phyloP scores from a whole-genome alignment of 2,329 filamentous ascomycete genomes.

The Epichloe uncinata region DNA sequence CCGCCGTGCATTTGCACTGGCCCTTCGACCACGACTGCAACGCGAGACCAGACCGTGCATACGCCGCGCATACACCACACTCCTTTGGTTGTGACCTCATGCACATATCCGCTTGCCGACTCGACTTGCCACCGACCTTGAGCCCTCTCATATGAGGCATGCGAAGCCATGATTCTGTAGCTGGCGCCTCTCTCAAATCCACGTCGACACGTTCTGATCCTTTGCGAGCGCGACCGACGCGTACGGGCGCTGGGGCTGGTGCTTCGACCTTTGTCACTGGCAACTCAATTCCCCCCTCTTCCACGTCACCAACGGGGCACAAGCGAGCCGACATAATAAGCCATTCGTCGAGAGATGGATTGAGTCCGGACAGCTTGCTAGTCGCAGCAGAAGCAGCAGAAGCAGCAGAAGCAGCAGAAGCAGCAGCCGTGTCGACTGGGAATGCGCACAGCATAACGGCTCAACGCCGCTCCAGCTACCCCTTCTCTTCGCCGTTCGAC shows the following conservation, averaged over 20 bases:
- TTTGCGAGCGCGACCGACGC: neutral
- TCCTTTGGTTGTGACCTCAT: conserved; percentile 11
- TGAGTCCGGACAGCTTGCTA: conserved; percentile 1
- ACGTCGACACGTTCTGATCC: neutral
- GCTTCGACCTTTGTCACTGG: neutral
- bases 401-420: conserved; percentile 7
- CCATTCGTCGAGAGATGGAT: conserved; percentile 13
- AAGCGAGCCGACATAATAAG: conserved; percentile 13
- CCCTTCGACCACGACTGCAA: neutral
- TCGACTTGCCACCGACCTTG: conserved; percentile 8
- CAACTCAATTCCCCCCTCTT: neutral
- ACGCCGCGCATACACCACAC: neutral
- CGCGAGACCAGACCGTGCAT: conserved; percentile 1
- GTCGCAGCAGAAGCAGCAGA: no score
- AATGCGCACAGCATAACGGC: conserved; percentile 20
- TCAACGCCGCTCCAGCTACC: conserved; percentile 14
- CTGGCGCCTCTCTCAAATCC: conserved; percentile 4
- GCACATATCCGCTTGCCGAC: conserved; percentile 9
- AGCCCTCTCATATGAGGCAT: conserved; percentile 20
- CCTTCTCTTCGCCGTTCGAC: conserved; percentile 9
- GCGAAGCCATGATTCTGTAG: conserved; percentile 14
- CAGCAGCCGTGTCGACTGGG: conserved; percentile 12
- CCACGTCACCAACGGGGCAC: conserved; percentile 3
- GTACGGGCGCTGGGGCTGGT: neutral
- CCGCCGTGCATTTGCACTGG: no score